Evolutionary conservation across 345 rosid species (phyloP).

Genomic region (Eucalyptus cloeziana): DNA sequence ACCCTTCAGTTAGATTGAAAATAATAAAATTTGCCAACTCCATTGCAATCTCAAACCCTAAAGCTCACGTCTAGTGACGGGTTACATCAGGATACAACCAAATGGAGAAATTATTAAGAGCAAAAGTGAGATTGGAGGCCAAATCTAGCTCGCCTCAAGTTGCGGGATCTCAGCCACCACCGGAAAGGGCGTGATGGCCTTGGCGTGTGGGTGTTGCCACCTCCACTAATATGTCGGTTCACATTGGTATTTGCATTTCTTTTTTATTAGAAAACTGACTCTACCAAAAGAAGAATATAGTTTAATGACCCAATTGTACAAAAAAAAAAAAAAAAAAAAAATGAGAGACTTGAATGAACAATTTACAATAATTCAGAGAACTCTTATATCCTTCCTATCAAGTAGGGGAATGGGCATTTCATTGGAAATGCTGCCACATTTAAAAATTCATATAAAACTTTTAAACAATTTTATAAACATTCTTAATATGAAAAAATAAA

Average conservation of each 20-base stretch:
- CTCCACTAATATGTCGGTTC: neutral
- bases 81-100: neutral
- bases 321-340: neutral
- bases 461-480: neutral
- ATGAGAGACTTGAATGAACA: neutral
- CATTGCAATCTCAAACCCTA: neutral
- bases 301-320: neutral
- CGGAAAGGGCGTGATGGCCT: neutral
- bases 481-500: neutral
- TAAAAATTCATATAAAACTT: neutral
- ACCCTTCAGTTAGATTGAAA: neutral
- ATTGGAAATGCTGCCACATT: neutral
- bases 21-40: neutral
- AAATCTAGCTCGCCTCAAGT: neutral
- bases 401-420: neutral
- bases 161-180: fast-evolving
- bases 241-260: neutral
- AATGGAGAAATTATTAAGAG: neutral
- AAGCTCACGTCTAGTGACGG: neutral
- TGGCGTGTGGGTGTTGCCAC: neutral
- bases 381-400: neutral
- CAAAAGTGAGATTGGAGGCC: neutral
- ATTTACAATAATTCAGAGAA: neutral
- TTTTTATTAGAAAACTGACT: neutral
- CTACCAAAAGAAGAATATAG: neutral